A percentile compares a stretch with the other conserved stretches of the same genome.
These are phyloP conservation scores for Phytophthora podocarpi DNA, from an alignment of 352 stramenopile species.

Conservation along the genomic window DNA sequence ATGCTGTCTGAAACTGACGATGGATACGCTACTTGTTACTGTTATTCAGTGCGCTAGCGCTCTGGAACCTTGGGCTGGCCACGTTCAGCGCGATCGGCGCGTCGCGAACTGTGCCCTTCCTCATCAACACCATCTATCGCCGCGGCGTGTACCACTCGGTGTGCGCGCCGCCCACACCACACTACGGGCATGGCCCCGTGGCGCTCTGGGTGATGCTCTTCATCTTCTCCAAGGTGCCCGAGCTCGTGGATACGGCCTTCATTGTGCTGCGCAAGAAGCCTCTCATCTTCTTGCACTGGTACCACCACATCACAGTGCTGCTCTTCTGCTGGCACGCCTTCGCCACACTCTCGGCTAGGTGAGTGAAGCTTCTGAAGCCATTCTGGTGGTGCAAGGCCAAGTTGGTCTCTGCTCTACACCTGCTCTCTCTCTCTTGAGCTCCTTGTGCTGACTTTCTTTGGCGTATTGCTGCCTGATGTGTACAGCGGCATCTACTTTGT, in stretches of 20 bases:
- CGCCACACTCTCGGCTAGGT: slow-evolving; percentile 88
- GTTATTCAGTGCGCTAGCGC: slow-evolving; percentile 50
- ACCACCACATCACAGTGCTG: slow-evolving; percentile 98
- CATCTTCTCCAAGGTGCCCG: slow-evolving; percentile 91
- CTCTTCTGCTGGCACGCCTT: slow-evolving; percentile 98
- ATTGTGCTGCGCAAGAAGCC: slow-evolving; percentile 97
- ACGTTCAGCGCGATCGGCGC: slow-evolving; percentile 85
- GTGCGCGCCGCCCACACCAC: slow-evolving; percentile 65
- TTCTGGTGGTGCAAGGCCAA: slow-evolving; percentile 23
- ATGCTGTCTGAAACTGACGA: slow-evolving; percentile 19
- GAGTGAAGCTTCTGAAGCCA: slow-evolving; percentile 4
- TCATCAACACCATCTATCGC: slow-evolving; percentile 82
- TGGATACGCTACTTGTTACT: slow-evolving; percentile 4
- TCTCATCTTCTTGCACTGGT: slow-evolving; percentile 98
- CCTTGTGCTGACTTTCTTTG: slow-evolving; percentile 20
- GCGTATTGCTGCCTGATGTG: slow-evolving; percentile 5
- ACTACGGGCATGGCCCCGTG: slow-evolving; percentile 74
- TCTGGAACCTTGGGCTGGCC: slow-evolving; percentile 83
- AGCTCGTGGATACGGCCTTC: slow-evolving; percentile 97
- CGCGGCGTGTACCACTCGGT: slow-evolving; percentile 86
- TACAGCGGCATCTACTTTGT: slow-evolving; percentile 95
- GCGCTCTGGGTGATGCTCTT: slow-evolving; percentile 85
- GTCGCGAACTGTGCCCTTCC: slow-evolving; percentile 76
- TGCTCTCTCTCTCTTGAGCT: background rate
- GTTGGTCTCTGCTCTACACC: slow-evolving; percentile 1